phyloP scores from a whole-genome alignment of 768 basidiomycete genomes.

The Rhodotorula paludigena region DNA sequence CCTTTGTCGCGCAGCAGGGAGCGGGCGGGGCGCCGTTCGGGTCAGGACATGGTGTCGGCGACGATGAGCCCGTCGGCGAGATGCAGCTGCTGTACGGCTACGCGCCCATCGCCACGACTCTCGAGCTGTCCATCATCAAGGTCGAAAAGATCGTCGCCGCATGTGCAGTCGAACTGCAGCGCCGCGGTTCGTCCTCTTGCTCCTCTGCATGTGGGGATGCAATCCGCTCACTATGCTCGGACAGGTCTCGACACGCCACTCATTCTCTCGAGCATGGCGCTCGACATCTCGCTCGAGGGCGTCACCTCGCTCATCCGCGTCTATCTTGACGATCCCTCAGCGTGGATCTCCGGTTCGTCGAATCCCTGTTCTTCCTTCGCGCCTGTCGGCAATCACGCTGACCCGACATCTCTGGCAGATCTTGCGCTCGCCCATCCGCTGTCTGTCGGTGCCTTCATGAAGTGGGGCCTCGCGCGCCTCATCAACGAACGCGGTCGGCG shows the following conservation, averaged over 20 bases:
- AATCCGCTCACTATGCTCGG: not conserved
- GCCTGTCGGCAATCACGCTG: slow-evolving; percentile 50
- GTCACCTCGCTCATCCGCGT: slow-evolving; percentile 71
- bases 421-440: slow-evolving; percentile 76
- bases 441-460: slow-evolving; percentile 82
- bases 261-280: slow-evolving; percentile 80
- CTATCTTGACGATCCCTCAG: slow-evolving; percentile 55
- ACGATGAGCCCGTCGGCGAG: slow-evolving; percentile 11
- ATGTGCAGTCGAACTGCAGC: slow-evolving; percentile 63
- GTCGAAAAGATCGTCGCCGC: slow-evolving; percentile 67
- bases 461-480: slow-evolving; percentile 83
- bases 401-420: slow-evolving; percentile 51
- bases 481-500: slow-evolving; percentile 54
- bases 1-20: not conserved
- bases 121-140: slow-evolving; percentile 61
- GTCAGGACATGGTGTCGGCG: slow-evolving; percentile 21
- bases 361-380: slow-evolving; percentile 32
- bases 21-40: not conserved
- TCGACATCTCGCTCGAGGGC: slow-evolving; percentile 72
- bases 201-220: not conserved
- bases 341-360: slow-evolving; percentile 33
- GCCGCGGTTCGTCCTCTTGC: slow-evolving; percentile 52
- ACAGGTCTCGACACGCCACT: slow-evolving; percentile 73
- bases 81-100: slow-evolving; percentile 57
- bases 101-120: slow-evolving; percentile 66